phyloP scores from a whole-genome alignment of 2,329 filamentous ascomycete genomes.

The Arthroderma sp. region DNA sequence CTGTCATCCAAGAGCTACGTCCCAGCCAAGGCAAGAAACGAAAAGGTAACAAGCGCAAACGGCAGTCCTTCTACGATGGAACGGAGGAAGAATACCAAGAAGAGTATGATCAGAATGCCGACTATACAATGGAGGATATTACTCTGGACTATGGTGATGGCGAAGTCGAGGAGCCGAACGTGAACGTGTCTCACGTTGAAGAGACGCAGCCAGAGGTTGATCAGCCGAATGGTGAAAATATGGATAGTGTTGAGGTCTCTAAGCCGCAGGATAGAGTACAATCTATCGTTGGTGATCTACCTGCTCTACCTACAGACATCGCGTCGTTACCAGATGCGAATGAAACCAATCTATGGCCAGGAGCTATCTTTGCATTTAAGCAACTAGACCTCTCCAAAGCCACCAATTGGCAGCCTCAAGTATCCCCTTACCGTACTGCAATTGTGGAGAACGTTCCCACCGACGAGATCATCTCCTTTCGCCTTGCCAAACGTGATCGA shows the following conservation, averaged over 20 bases:
- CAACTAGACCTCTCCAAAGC: slow-evolving; percentile 37
- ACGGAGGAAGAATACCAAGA: slow-evolving; percentile 14
- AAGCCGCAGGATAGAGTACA: background rate
- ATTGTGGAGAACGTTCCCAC: slow-evolving; percentile 46
- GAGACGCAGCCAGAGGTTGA: background rate
- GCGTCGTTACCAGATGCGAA: slow-evolving; percentile 44
- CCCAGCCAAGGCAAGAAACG: slow-evolving; percentile 32
- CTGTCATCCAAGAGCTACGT: slow-evolving; percentile 30
- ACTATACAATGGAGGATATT: slow-evolving; percentile 3
- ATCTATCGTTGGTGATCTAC: slow-evolving; percentile 34
- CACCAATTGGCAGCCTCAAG: slow-evolving; percentile 36
- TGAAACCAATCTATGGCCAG: slow-evolving; percentile 24
- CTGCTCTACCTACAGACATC: slow-evolving; percentile 46
- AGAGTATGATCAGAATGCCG: background rate
- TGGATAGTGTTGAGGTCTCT: background rate
- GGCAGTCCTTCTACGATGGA: slow-evolving; percentile 37
- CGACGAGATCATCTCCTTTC: slow-evolving; percentile 46
- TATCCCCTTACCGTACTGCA: slow-evolving; percentile 51
- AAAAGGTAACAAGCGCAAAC: slow-evolving; percentile 45
- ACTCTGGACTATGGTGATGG: slow-evolving; percentile 9
- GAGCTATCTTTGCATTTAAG: slow-evolving; percentile 36
- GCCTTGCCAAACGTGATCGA: slow-evolving; percentile 58
- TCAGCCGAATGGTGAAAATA: background rate
- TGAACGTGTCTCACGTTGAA: background rate
- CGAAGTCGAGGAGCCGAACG: background rate